phyloP scores from a whole-genome alignment of 257 asterid species.

The Ligustrum vulgare region DNA sequence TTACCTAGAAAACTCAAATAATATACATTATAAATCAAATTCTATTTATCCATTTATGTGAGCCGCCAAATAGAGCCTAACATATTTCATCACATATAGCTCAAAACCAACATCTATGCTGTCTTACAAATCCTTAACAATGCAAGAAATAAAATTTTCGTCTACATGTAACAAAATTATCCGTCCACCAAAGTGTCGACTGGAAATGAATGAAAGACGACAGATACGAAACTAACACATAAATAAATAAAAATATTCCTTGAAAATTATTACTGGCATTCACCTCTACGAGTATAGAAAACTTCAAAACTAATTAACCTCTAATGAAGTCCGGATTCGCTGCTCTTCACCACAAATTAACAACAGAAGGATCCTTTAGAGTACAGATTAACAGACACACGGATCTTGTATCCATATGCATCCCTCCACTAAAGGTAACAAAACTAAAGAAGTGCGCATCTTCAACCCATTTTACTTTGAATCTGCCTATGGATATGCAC shows the following conservation, averaged over 20 bases:
- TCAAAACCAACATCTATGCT: not conserved
- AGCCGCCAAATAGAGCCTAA: too few relatives aligned
- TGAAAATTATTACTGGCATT: not conserved
- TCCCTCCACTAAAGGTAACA: constrained; percentile 16
- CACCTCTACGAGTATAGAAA: not conserved
- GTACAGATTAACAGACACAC: not conserved
- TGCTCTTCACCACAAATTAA: not conserved
- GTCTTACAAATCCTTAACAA: not conserved
- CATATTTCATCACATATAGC: too few relatives aligned
- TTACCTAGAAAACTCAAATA: too few relatives aligned
- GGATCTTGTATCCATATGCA: constrained; percentile 22
- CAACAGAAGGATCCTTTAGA: not conserved
- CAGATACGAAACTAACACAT: not conserved
- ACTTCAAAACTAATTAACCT: not conserved
- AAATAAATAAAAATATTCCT: not conserved
- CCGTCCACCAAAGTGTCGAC: not conserved
- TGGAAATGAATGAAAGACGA: not conserved
- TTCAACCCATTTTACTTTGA: constrained; percentile 87
- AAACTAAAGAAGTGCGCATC: constrained; percentile 18
- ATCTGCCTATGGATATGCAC: constrained; percentile 91
- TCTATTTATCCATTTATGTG: too few relatives aligned
- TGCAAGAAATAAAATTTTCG: not conserved
- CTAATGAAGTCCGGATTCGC: not conserved
- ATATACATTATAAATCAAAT: too few relatives aligned
- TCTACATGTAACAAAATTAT: not conserved